Evolutionary conservation across 2,329 filamentous ascomycete genomes (phyloP).

Genomic region (Monosporascus ibericus): DNA sequence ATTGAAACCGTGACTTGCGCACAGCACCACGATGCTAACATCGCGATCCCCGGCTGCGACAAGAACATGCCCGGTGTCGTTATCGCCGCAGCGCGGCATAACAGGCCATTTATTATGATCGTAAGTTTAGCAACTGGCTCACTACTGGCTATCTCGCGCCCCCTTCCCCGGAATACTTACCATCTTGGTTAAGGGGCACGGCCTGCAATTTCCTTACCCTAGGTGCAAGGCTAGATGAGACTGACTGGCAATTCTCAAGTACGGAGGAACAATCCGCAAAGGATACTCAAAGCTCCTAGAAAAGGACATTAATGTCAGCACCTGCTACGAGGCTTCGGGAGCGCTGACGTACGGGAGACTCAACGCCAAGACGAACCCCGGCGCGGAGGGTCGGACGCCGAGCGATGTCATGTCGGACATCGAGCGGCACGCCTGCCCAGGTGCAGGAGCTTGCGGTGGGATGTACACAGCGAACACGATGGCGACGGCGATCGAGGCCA

Average conservation of each 20-base stretch:
- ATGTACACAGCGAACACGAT: conserved; percentile 94
- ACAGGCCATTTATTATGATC: conserved; percentile 89
- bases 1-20: conserved; percentile 91
- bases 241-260: conserved; percentile 30
- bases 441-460: conserved; percentile 69
- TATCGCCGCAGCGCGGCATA: conserved; percentile 87
- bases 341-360: conserved; percentile 75
- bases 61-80: conserved; percentile 96
- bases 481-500: conserved; percentile 84
- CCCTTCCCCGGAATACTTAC: too few relatives aligned
- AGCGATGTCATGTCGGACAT: conserved; percentile 81
- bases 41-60: conserved; percentile 89
- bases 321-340: conserved; percentile 82
- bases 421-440: conserved; percentile 71
- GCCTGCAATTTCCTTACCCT: too few relatives aligned
- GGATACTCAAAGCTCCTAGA: conserved; percentile 75
- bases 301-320: conserved; percentile 79
- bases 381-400: conserved; percentile 58
- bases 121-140: conserved; percentile 10
- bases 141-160: too few relatives aligned
- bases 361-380: conserved; percentile 59
- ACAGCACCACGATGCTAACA: conserved; percentile 88
- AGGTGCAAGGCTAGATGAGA: too few relatives aligned
- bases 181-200: too few relatives aligned
- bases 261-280: conserved; percentile 84